Percentiles rank a stretch among this genome's conserved stretches.
Conservation (phyloP, 495 filamentous ascomycete genomes). For the Platismatia glauca region DNA sequence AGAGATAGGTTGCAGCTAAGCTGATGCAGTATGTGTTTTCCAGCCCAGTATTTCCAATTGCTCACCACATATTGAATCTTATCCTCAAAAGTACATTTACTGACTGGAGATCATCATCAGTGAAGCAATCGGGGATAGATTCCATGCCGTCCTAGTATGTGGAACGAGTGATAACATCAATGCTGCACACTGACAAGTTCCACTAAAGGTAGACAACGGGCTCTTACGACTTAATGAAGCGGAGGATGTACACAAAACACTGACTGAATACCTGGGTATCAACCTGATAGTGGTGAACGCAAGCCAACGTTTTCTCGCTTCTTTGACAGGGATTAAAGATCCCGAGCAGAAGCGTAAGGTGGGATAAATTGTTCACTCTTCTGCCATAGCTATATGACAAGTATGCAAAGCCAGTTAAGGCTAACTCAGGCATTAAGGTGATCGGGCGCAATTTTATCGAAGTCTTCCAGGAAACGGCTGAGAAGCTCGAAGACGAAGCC, state of each 20-base stretch:
- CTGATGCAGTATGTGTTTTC: conserved; percentile 77
- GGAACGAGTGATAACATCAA: background rate
- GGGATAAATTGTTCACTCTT: conserved; percentile 22
- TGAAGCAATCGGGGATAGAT: conserved; percentile 59
- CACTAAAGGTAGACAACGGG: conserved; percentile 53
- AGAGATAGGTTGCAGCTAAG: conserved; percentile 53
- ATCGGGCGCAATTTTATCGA: conserved; percentile 63
- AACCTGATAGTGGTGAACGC: conserved; percentile 86
- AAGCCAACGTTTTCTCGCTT: conserved; percentile 58
- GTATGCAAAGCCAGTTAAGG: too few species aligned
- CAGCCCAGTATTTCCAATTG: conserved; percentile 23
- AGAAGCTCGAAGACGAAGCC: conserved; percentile 61
- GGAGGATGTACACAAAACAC: conserved; percentile 62
- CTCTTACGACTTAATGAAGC: conserved; percentile 83
- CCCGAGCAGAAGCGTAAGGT: conserved; percentile 93
- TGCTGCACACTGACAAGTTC: background rate
- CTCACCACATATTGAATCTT: background rate
- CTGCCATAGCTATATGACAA: too few species aligned
- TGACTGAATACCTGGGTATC: conserved; percentile 72
- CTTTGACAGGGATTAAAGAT: conserved; percentile 66
- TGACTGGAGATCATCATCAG: conserved; percentile 22
- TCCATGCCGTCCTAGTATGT: conserved; percentile 72
- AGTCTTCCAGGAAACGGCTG: conserved; percentile 73
- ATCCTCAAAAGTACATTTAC: conserved; percentile 43
- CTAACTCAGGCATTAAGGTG: too few species aligned